Conservation (phyloP, 345 rosid species). For the Eucalyptus fibrosa region DNA sequence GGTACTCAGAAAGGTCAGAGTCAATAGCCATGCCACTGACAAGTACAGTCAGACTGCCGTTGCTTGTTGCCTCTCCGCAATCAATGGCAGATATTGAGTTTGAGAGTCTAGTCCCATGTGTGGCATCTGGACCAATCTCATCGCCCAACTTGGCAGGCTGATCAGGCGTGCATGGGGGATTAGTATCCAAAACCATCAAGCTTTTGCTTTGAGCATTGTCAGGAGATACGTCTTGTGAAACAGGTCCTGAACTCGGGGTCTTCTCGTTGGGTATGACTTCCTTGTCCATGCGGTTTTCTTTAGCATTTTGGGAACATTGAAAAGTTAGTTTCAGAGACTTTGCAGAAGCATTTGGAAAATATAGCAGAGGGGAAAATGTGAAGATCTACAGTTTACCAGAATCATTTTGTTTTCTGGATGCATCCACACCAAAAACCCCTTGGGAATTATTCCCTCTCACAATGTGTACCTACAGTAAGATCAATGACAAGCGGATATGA, state of each 20-base stretch:
- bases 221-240: background rate
- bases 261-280: background rate
- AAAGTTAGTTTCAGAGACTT: background rate
- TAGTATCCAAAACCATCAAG: background rate
- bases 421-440: background rate
- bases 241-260: background rate
- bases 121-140: background rate
- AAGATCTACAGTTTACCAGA: background rate
- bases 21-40: conserved; percentile 15
- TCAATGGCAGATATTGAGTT: background rate
- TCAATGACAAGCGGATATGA: background rate
- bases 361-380: background rate
- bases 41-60: background rate
- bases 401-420: background rate
- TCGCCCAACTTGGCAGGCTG: background rate
- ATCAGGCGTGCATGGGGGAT: background rate
- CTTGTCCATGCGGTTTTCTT: background rate
- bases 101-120: background rate
- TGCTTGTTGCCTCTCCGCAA: conserved; percentile 7
- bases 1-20: conserved; percentile 18
- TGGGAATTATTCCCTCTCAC: background rate
- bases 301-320: background rate
- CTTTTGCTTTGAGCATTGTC: background rate
- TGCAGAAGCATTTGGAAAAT: background rate
- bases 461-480: background rate